phyloP scores from a whole-genome alignment of 495 filamentous ascomycete genomes.

The Friedmanniomyces endolithicus region DNA sequence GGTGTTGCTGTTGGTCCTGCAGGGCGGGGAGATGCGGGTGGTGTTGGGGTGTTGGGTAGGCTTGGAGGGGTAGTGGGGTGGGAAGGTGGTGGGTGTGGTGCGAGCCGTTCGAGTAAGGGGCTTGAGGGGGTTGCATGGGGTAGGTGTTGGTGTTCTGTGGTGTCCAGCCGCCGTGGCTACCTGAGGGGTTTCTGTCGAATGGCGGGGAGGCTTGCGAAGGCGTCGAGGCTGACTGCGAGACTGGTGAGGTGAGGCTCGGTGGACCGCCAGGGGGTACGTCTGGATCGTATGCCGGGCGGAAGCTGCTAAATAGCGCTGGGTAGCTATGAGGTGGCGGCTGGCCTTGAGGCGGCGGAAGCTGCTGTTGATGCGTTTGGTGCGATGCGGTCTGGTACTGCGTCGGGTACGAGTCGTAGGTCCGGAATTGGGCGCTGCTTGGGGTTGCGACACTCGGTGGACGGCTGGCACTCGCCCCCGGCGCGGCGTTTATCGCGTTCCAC shows the following conservation, averaged over 20 bases:
- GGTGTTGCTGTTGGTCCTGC: too few relatives aligned
- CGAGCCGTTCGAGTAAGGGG: neutral
- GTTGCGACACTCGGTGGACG: constrained; percentile 3
- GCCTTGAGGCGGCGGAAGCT: neutral
- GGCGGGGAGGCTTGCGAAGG: constrained; percentile 14
- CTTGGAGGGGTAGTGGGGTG: neutral
- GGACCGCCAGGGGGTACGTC: neutral
- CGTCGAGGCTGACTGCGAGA: constrained; percentile 7
- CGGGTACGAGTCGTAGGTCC: constrained; percentile 15
- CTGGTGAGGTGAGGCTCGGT: constrained; percentile 15
- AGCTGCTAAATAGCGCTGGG: constrained; percentile 8
- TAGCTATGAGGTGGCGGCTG: neutral
- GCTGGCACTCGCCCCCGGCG: constrained; percentile 6
- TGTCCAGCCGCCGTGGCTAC: constrained; percentile 10
- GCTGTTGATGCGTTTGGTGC: neutral
- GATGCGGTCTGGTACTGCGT: neutral
- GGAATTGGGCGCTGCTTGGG: constrained; percentile 9
- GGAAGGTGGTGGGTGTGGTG: constrained; percentile 2
- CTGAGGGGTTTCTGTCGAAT: neutral
- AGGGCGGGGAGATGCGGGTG: neutral
- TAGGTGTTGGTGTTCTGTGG: constrained; percentile 8
- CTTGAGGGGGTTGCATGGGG: neutral
- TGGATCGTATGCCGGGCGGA: constrained; percentile 8
- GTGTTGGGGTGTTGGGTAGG: constrained; percentile 5
- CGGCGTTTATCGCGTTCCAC: constrained; percentile 28